These are phyloP conservation scores for Carpinus fangiana DNA, from an alignment of 306 rosid genomes.

Conservation along the genomic window DNA sequence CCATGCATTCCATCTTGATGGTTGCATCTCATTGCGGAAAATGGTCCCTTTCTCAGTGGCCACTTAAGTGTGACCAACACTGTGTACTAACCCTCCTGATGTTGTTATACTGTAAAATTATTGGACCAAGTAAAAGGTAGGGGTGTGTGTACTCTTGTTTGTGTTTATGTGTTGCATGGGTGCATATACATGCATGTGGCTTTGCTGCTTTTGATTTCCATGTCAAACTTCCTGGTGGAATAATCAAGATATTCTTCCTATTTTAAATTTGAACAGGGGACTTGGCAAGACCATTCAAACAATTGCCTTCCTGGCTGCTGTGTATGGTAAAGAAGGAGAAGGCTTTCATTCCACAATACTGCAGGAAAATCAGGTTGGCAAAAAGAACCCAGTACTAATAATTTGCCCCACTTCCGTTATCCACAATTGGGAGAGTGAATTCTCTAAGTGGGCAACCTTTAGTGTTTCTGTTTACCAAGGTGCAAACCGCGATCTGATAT, in stretches of 20 bases:
- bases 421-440: constrained; percentile 89
- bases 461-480: constrained; percentile 83
- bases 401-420: constrained; percentile 87
- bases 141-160: background rate
- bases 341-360: constrained; percentile 13
- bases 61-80: background rate
- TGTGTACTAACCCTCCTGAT: background rate
- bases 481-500: constrained; percentile 69
- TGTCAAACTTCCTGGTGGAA: constrained; percentile 8
- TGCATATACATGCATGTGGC: background rate
- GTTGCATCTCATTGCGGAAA: background rate
- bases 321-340: constrained; percentile 70
- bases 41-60: background rate
- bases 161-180: background rate
- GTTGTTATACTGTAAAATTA: background rate
- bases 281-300: constrained; percentile 95
- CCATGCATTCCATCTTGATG: background rate
- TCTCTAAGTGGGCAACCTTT: constrained; percentile 87
- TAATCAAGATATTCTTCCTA: constrained; percentile 21
- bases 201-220: background rate
- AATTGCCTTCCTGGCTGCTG: constrained; percentile 91
- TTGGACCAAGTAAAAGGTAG: background rate
- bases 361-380: constrained; percentile 34
- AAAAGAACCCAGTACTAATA: constrained; percentile 70
- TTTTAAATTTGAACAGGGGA: constrained; percentile 66